These are phyloP conservation scores for Russula abietina DNA, from an alignment of 768 basidiomycete species.

Conservation along the genomic window DNA sequence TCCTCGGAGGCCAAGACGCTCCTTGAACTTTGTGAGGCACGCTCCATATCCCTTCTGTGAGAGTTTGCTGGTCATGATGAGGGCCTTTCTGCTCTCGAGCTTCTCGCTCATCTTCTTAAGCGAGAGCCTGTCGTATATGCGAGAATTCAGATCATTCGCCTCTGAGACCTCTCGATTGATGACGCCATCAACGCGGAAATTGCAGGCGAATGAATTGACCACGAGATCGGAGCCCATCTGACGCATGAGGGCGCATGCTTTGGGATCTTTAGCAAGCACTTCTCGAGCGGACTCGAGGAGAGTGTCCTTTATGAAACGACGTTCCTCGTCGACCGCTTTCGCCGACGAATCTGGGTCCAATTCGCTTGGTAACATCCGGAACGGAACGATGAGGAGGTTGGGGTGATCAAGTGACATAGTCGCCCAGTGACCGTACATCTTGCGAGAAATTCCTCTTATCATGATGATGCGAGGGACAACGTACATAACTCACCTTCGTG, in stretches of 20 bases:
- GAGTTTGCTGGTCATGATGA: conserved; percentile 31
- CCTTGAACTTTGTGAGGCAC: conserved; percentile 35
- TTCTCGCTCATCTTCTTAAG: conserved; percentile 28
- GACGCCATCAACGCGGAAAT: conserved; percentile 35
- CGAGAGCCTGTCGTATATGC: conserved; percentile 38
- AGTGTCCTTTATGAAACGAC: conserved; percentile 21
- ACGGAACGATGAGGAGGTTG: conserved; percentile 37
- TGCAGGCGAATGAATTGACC: conserved; percentile 42
- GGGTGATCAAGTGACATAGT: conserved; percentile 35
- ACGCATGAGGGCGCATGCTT: conserved; percentile 15
- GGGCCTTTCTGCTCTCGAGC: conserved; percentile 26
- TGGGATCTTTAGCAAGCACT: conserved; percentile 19
- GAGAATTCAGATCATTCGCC: conserved; percentile 38
- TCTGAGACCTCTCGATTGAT: conserved; percentile 37
- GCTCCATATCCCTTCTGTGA: conserved; percentile 33
- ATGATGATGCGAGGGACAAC: too few relatives aligned
- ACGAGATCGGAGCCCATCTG: conserved; percentile 33
- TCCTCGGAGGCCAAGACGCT: conserved; percentile 32
- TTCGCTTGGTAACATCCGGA: conserved; percentile 37
- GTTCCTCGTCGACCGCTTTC: conserved; percentile 28
- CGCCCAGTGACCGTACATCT: conserved; percentile 38
- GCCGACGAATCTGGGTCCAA: conserved; percentile 15
- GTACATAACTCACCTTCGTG: conserved; percentile 31
- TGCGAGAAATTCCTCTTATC: too few relatives aligned
- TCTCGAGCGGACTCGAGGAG: conserved; percentile 18